Percentiles rank a stretch among this genome's conserved stretches.
Evolutionary conservation across 495 filamentous ascomycete genomes (phyloP).

Genomic region (Penicillium longicatenatum): DNA sequence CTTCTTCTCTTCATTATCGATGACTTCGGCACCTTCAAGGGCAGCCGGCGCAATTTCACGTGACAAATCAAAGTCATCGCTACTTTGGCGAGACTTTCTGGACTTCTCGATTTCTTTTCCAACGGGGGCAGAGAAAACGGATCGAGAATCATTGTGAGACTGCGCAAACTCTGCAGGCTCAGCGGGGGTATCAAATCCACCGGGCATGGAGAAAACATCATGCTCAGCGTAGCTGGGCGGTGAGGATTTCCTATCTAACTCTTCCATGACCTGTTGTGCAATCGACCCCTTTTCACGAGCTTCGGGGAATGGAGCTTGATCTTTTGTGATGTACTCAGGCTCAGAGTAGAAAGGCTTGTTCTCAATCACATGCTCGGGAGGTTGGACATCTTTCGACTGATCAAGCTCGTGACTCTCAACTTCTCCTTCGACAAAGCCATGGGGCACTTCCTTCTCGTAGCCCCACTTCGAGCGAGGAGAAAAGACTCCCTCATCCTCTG

Average conservation of each 20-base stretch:
- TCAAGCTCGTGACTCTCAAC: conserved; percentile 22
- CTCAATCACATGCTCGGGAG: conserved; percentile 16
- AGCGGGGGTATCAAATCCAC: conserved; percentile 38
- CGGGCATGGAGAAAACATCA: conserved; percentile 43
- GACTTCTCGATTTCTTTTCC: conserved; percentile 21
- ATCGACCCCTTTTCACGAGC: conserved; percentile 19
- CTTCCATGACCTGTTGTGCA: conserved; percentile 35
- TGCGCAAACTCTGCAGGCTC: conserved; percentile 13
- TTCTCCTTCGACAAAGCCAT: conserved; percentile 40
- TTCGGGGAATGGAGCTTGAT: conserved; percentile 8
- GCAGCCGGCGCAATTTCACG: conserved; percentile 13
- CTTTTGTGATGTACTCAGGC: conserved; percentile 17
- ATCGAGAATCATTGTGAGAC: conserved; percentile 19
- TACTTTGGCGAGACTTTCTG: conserved; percentile 25
- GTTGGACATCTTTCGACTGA: conserved; percentile 15
- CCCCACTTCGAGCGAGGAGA: conserved; percentile 48
- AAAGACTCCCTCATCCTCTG: conserved; percentile 50
- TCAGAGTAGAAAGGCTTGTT: conserved; percentile 27
- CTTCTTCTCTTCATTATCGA: conserved; percentile 19
- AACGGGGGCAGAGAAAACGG: conserved; percentile 30
- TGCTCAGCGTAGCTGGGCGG: conserved; percentile 21
- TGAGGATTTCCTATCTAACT: conserved; percentile 24
- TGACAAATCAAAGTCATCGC: conserved; percentile 24
- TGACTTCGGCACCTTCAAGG: neutral
- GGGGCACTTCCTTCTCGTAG: conserved; percentile 31